Evolutionary conservation across 352 stramenopile species (phyloP), one percentile per base, ranked within the genome.

Genomic region (Globisporangium radiosum): DNA sequence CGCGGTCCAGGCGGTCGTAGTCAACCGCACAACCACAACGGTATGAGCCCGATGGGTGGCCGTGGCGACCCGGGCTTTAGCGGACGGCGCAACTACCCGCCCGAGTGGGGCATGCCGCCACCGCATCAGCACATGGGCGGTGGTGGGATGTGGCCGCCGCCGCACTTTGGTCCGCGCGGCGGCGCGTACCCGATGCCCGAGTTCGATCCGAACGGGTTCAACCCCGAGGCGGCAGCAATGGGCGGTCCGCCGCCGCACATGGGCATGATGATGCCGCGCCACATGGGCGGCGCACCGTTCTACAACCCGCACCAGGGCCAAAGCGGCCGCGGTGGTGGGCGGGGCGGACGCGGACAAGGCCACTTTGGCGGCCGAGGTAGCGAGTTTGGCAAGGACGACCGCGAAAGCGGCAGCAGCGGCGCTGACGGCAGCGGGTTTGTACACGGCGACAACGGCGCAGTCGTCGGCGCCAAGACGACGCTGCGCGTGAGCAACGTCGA

Each of bases 401-500:
- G 72, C 9, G 52, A 54, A 2, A 49, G 53, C 14, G 14, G 14
- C 9, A 62, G 47, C 11, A 62, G 51, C 36, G 58, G 14, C 1
- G 55, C 17, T 15, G 11, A 40, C 43, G 37, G 37, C 17, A 52
- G 49, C 6, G 52, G 52, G 11, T 9, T 38, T 17, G 54, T 14
- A 40, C 47, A 60, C 56, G 45, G 49, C 19, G 47, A 50, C 13
- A 44, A 11, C 5, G 42, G 42, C 37, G 47, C 19, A 5, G 13
- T 44, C 7, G 36, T 17, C 6, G 57, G 70, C 39, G 74, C 81
- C 14, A 83, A 88, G 65, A 89, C 80, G 43, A 95, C 85, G 45
- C 72, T 95, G 17, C 80, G 85, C 36, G 78, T 95, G 64, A 85
- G 78, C 65, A 90, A 95, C 59, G 83, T 93, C 15, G 85, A 95